Evolutionary conservation across 345 rosid genomes (phyloP).

Genomic region (Toxicodendron radicans): DNA sequence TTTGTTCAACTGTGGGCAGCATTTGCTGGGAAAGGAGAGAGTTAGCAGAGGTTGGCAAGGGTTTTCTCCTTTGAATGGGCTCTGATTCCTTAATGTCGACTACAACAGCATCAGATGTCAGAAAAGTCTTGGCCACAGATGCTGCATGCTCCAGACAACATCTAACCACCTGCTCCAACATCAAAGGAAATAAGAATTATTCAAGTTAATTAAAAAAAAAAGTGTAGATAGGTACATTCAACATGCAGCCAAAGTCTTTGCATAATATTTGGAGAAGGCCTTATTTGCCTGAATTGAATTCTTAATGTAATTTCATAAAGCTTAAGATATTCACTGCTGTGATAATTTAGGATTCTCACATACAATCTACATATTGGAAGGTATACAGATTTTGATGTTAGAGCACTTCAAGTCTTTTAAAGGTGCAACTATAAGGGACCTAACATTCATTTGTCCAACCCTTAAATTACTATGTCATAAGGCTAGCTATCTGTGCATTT

Average conservation of each 20-base stretch:
- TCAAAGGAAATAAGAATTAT: constrained; percentile 6
- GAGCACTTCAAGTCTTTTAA: not conserved
- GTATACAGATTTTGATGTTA: not conserved
- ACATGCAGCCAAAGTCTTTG: not conserved
- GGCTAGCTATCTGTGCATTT: not conserved
- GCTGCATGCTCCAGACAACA: constrained; percentile 93
- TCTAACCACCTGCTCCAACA: constrained; percentile 68
- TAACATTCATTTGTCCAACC: not conserved
- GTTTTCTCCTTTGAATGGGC: constrained; percentile 49
- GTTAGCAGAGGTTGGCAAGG: constrained; percentile 37
- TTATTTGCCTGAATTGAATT: not conserved
- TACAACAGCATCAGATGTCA: constrained; percentile 77
- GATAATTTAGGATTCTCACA: no score
- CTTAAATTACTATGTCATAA: not conserved
- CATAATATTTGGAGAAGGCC: not conserved
- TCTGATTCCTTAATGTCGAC: constrained; percentile 61
- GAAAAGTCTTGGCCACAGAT: constrained; percentile 81
- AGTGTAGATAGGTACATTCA: not conserved
- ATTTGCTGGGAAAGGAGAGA: constrained; percentile 7
- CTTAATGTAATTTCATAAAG: not conserved
- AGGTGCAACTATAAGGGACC: not conserved
- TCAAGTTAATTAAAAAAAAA: not conserved
- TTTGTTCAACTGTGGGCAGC: constrained; percentile 32
- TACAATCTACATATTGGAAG: no score
- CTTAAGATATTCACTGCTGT: not conserved